A percentile compares a stretch with the other conserved stretches of the same genome.
Conservation (phyloP, 352 stramenopile species). For the Globisporangium yorkense region DNA sequence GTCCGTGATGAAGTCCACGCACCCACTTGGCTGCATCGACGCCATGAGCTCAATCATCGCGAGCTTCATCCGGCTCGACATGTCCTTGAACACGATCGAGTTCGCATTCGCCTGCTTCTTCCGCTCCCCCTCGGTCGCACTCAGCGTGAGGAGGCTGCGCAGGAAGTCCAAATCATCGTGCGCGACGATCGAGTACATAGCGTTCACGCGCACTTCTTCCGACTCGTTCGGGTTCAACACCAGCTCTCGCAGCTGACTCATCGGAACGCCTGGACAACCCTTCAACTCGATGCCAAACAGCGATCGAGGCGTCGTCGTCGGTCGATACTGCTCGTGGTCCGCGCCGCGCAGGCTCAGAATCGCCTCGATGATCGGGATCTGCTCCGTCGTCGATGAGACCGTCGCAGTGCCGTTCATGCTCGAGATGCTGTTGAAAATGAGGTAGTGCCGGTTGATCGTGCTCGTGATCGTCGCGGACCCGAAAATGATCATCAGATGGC, state of each 20-base stretch:
- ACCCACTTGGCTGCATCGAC: constrained; percentile 42
- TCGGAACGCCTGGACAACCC: constrained; percentile 41
- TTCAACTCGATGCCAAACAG: constrained; percentile 51
- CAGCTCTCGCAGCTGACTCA: constrained; percentile 64
- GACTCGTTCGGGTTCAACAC: constrained; percentile 48
- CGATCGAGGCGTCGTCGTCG: constrained; percentile 17
- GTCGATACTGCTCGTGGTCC: constrained; percentile 19
- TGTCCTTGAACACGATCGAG: constrained; percentile 51
- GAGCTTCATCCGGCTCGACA: constrained; percentile 68
- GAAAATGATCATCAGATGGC: constrained; percentile 63
- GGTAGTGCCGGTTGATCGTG: constrained; percentile 67
- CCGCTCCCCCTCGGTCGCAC: constrained; percentile 40
- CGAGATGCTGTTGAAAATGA: constrained; percentile 78
- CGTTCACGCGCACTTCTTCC: constrained; percentile 63
- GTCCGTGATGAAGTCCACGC: constrained; percentile 63
- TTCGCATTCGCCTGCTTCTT: constrained; percentile 59
- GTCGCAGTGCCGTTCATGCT: constrained; percentile 56
- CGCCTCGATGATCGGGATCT: constrained; percentile 72
- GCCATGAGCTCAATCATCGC: constrained; percentile 67
- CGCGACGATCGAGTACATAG: constrained; percentile 60
- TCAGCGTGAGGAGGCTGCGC: constrained; percentile 44
- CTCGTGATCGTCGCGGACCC: constrained; percentile 50
- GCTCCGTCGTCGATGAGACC: constrained; percentile 70
- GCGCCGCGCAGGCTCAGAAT: constrained; percentile 64
- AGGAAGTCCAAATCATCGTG: constrained; percentile 69